These are phyloP conservation scores for Phtheirospermum japonicum DNA, from an alignment of 257 asterid species.

Conservation along the genomic window DNA sequence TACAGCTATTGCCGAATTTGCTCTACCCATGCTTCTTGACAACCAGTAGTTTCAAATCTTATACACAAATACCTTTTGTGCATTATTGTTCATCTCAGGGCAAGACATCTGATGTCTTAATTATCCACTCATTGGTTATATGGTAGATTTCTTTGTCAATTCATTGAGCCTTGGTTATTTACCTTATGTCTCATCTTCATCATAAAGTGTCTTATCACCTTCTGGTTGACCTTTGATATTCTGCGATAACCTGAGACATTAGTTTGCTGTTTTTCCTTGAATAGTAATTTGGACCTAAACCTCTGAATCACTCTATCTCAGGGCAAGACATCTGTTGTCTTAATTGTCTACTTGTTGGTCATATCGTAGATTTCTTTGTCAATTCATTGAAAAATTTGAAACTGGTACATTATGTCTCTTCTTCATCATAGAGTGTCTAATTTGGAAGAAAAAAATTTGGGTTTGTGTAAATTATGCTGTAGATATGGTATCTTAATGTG, in stretches of 20 bases:
- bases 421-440: neutral
- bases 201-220: neutral
- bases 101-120: neutral
- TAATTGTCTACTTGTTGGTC: neutral
- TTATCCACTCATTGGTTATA: neutral
- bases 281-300: neutral
- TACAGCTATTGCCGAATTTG: neutral
- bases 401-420: conserved; percentile 2
- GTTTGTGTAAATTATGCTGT: neutral
- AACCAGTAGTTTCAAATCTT: conserved; percentile 6
- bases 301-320: neutral
- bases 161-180: too few relatives aligned
- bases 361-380: conserved; percentile 1
- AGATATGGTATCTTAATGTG: neutral
- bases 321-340: neutral
- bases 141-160: conserved; percentile 3
- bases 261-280: neutral
- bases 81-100: neutral
- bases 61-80: neutral
- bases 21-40: neutral
- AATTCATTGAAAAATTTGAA: neutral
- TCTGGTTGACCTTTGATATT: too few relatives aligned
- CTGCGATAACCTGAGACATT: neutral
- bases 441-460: neutral
- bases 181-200: neutral